Base-by-base conservation (phyloP, 352 stramenopile species). In the Phytophthora sansomeana region DNA sequence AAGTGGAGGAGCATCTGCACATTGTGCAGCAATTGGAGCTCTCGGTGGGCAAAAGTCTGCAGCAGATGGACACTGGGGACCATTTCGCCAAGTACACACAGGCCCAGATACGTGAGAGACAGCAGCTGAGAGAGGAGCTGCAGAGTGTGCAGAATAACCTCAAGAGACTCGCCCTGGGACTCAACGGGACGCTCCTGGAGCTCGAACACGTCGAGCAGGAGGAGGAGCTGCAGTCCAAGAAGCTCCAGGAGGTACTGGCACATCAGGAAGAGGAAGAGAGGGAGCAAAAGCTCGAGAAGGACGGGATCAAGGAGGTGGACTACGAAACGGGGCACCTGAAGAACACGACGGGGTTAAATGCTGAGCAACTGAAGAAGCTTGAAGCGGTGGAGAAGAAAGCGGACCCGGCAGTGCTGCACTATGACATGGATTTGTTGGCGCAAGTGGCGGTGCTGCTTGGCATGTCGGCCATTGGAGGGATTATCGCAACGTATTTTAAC, bases 401-500 rank as follows among this genome's bases (percentile, higher is more conserved):
- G 7, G 88, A 96, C 44, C 88, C 88, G 11, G 88, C 88, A 0
- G 88, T 96, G 36, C 68, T 96, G 30, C 88, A 96, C 46, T 95
- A 96, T 48, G 88, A 96, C 63, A 93, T 96, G 63, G 78, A 91
- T 33, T 60, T 96, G 28, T 69, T 96, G n/a, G 86, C 81, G 8
- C 86, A 96, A 67, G 91, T 96, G 46, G 88, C 88, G 5, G 79
- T 93, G 24, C 47, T 96, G 36, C 67, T 96, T 4, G 88, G 86
- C 17, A 81, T 93, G 0, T 87, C 93, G 3, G 91, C 94, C 1
- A 87, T 98, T 53, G 91, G 92, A 36, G 93, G 93, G 5, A 96
- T 98, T 56, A 78, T 95, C 17, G 85, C 89, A 1, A 92, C 91
- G 19, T 93, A 90, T 59, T 88, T 97, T 39, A 90, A 92, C 36